phyloP scores from a whole-genome alignment of 2,329 filamentous ascomycete species.

The Madurella fahalii region DNA sequence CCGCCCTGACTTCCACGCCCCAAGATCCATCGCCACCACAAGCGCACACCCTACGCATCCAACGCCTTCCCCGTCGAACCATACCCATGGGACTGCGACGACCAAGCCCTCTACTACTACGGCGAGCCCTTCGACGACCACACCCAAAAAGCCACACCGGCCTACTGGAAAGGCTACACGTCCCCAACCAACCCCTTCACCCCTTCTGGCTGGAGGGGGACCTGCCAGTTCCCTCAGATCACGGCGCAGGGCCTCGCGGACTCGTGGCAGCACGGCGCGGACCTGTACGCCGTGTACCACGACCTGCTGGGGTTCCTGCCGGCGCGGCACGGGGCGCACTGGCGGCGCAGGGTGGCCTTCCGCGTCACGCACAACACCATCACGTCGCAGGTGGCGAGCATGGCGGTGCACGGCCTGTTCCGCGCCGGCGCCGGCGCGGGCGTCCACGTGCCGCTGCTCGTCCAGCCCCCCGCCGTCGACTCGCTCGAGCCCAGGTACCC shows the following conservation, averaged over 20 bases:
- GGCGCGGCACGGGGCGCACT: constrained; percentile 36
- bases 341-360: constrained; percentile 50
- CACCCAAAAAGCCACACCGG: constrained; percentile 36
- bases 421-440: constrained; percentile 30
- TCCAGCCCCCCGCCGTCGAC: constrained; percentile 59
- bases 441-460: constrained; percentile 39
- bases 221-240: constrained; percentile 79
- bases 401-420: constrained; percentile 70
- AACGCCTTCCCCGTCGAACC: constrained; percentile 74
- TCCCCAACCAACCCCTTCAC: constrained; percentile 63
- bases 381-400: constrained; percentile 74
- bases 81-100: constrained; percentile 68
- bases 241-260: constrained; percentile 68
- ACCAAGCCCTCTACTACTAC: constrained; percentile 67
- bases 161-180: constrained; percentile 63
- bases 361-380: constrained; percentile 80
- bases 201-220: constrained; percentile 64
- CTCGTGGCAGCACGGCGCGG: constrained; percentile 70
- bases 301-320: constrained; percentile 66
- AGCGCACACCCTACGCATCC: constrained; percentile 72
- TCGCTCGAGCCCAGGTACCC: constrained; percentile 70
- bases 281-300: constrained; percentile 73
- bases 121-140: constrained; percentile 48
- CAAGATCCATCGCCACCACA: constrained; percentile 77
- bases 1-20: not conserved